Percentiles rank a stretch among this genome's conserved stretches.
Evolutionary conservation across 2,329 filamentous ascomycete genomes (phyloP).

Genomic region (Cephalotrichum gorgonifer): DNA sequence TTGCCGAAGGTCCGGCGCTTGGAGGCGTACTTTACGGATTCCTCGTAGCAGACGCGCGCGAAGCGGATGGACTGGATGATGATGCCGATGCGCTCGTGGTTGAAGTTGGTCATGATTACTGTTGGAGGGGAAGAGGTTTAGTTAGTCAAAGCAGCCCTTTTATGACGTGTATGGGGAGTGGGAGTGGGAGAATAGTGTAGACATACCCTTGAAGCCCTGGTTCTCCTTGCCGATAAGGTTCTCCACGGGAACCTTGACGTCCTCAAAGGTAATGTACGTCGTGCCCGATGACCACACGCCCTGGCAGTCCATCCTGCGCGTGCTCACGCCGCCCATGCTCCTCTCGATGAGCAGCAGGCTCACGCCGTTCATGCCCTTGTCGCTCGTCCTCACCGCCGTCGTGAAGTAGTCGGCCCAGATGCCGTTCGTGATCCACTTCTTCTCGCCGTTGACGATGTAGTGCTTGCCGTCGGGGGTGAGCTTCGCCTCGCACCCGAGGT

Average conservation of each 20-base stretch:
- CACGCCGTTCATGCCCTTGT: slow-evolving; percentile 84
- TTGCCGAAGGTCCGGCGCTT: slow-evolving; percentile 96
- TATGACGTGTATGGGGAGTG: not conserved
- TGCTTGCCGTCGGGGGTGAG: slow-evolving; percentile 92
- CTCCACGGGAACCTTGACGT: slow-evolving; percentile 98
- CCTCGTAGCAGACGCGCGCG: slow-evolving; percentile 92
- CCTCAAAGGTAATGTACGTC: slow-evolving; percentile 96
- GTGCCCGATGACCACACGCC: slow-evolving; percentile 93
- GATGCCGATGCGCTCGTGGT: slow-evolving; percentile 97
- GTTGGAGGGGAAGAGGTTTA: slow-evolving; percentile 10
- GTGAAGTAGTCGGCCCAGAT: slow-evolving; percentile 98
- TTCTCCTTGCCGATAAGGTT: slow-evolving; percentile 97
- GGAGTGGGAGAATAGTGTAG: not conserved
- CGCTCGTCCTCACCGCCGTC: slow-evolving; percentile 84
- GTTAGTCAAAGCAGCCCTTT: not conserved
- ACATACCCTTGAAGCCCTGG: slow-evolving; percentile 68
- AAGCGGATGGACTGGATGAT: slow-evolving; percentile 96
- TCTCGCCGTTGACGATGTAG: slow-evolving; percentile 98
- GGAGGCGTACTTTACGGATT: slow-evolving; percentile 91
- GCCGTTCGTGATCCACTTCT: slow-evolving; percentile 99
- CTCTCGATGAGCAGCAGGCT: slow-evolving; percentile 89
- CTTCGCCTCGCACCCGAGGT: slow-evolving; percentile 91
- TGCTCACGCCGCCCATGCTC: slow-evolving; percentile 72
- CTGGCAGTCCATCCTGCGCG: slow-evolving; percentile 95
- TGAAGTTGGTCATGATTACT: slow-evolving; percentile 99